Conservation (phyloP, 2,329 filamentous ascomycete species). For the Colletotrichum melonis region DNA sequence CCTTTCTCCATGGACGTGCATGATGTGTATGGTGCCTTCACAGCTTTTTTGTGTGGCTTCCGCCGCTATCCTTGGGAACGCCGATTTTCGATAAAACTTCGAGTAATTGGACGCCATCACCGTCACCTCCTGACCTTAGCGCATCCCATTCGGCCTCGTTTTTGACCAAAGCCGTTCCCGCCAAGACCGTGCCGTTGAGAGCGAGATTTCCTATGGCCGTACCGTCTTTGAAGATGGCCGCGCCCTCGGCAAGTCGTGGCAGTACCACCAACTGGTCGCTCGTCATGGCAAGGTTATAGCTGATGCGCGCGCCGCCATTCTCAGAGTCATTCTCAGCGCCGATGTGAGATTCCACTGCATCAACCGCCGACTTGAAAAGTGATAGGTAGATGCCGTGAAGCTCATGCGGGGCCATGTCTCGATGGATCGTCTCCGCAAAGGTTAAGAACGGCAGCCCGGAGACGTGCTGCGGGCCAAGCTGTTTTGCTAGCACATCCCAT, state of each 20-base stretch:
- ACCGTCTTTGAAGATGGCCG: constrained; percentile 43
- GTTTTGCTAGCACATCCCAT: constrained; percentile 65
- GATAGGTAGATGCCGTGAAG: constrained; percentile 57
- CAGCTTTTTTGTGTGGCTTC: constrained; percentile 14
- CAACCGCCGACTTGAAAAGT: constrained; percentile 59
- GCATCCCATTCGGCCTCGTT: constrained; percentile 67
- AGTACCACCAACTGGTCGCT: constrained; percentile 62
- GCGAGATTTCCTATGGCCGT: constrained; percentile 55
- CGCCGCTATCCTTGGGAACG: constrained; percentile 37
- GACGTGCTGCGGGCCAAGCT: constrained; percentile 39
- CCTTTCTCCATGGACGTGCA: neutral
- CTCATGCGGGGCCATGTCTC: constrained; percentile 47
- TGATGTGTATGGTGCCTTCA: neutral
- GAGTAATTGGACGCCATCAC: constrained; percentile 41
- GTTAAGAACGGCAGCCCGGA: constrained; percentile 54
- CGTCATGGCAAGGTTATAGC: constrained; percentile 74
- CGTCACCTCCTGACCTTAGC: constrained; percentile 46
- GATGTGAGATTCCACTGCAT: constrained; percentile 46
- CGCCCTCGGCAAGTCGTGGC: constrained; percentile 65
- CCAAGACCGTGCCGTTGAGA: constrained; percentile 72
- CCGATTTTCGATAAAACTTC: constrained; percentile 56
- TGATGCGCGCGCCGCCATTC: constrained; percentile 62
- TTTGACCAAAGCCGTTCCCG: constrained; percentile 73
- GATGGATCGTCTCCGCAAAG: constrained; percentile 53
- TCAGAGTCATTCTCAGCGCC: constrained; percentile 36